Evolutionary conservation across 176 grass and related monocot genomes (phyloP), one percentile per base, ranked within the genome.

Genomic region (Coix lacrymajobi): DNA sequence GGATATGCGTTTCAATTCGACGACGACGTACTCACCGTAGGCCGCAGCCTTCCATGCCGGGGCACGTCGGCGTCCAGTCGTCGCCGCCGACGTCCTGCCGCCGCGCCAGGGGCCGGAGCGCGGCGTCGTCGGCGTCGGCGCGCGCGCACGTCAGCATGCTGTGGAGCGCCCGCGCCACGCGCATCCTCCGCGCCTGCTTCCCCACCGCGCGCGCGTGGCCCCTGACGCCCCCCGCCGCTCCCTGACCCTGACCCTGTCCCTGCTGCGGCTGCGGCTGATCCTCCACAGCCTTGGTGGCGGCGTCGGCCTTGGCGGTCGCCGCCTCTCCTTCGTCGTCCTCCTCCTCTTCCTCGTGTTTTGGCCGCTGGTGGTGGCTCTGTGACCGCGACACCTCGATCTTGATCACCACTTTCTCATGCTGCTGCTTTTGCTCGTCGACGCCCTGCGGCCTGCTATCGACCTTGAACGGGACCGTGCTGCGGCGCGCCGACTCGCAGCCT

Each of bases 21-120:
- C n/a, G n/a, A 14, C 26, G 1, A n/a, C 8, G 4, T 0, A 81
- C 79, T 86, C 46, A 90, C 88, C 41, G 30, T 38, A 90, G 69
- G 17, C 88, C 88, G 34, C 88, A 90, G 60, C 88, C 84, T 25
- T 90, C 79, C 37, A 90, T 78, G 38, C 84, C 84, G 46, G 88
- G 88, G 79, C 88, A 90, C 12, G 76, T 29, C 67, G 79, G 67
- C 79, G 86, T 85, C 17, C 72, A 72, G 10, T 40, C 69, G 5
- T 26, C 72, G 12, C 22, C 45, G 54, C 10, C 76, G 26, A 11
- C 66, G 5, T 6, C 13, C 56, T 30, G 48, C 33, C 11, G 80
- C 15, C 68, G 80, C 16, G 16, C 40, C 5, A 83, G 11, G 34
- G 85, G 78, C 9, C 17, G 77, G 72, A 88, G 73, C 57, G 85